Base-by-base conservation (phyloP, 495 filamentous ascomycete species). In the Penicillium ochrochloron region DNA sequence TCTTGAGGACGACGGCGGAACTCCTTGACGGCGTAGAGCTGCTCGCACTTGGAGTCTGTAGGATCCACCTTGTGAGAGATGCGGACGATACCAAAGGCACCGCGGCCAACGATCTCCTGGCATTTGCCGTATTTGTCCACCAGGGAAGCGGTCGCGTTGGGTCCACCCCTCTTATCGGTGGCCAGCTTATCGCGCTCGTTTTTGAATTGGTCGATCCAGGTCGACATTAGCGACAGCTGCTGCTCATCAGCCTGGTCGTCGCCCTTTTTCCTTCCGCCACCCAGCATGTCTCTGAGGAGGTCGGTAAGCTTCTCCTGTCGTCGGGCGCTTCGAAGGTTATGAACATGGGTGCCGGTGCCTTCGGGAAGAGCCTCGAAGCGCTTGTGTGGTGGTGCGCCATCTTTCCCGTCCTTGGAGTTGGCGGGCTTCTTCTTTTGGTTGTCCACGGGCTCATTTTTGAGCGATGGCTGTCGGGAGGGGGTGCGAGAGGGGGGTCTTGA, bases 101-200 rank as follows among this genome's bases (percentile, higher is more conserved):
- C 95, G 50, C 94, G 92, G n/a, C 95, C 95, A 21, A 98, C 92
- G 54, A 99, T 88, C 78, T 98, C 96, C 75, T 98, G 95, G 75
- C 95, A 98, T 82, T 97, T 97, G 64, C 95, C 95, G 73, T 99
- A 99, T 73, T 98, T 99, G 76, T 98, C 92, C 10, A 93, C 92
- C 60, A 99, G 82, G 5, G 92, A 90, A 5, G 86, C 88, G n/a
- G 90, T 90, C 14, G 92, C 83, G 70, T 90, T 92, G 2, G 90
- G 85, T 0, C 89, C 88, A 25, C 86, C 87, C 71, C 89, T 94
- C 81, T 90, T 93, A 65, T 96, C 92, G 27, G 82, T 75, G 7
- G 87, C 89, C 42, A 92, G 70, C 68, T 85, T 88, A 57, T 96
- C 92, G 66, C 91, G 91, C 76, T 99, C 95, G 66, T 81, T 88